Conservation (phyloP, 495 filamentous ascomycete genomes). For the Chlorociboria aeruginascens region DNA sequence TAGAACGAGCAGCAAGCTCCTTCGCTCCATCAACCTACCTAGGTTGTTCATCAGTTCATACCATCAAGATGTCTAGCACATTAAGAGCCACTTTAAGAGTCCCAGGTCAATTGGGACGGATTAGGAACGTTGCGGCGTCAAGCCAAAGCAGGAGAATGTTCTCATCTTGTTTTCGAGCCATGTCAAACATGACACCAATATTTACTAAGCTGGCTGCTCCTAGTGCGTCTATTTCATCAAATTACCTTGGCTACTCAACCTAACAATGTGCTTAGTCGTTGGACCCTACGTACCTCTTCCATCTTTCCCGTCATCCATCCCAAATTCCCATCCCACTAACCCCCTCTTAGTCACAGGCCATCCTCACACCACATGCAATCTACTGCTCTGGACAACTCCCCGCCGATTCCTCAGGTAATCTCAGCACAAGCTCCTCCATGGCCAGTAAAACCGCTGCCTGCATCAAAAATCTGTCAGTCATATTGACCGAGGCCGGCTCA, state of each 20-base stretch:
- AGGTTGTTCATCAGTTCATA: too few species aligned
- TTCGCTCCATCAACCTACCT: not conserved
- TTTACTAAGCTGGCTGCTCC: constrained; percentile 39
- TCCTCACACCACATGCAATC: constrained; percentile 69
- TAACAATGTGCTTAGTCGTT: constrained; percentile 26
- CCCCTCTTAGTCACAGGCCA: constrained; percentile 63
- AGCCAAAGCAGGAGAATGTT: not conserved
- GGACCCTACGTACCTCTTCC: constrained; percentile 38
- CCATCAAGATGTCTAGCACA: too few species aligned
- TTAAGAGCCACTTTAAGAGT: too few species aligned
- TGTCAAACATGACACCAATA: constrained; percentile 34
- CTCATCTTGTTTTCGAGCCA: constrained; percentile 21
- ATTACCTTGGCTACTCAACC: not conserved
- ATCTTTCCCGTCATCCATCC: not conserved
- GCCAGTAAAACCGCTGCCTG: constrained; percentile 62
- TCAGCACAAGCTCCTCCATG: constrained; percentile 59
- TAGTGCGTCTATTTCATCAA: constrained; percentile 26
- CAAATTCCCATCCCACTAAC: not conserved
- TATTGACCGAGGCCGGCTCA: constrained; percentile 68
- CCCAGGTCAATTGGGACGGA: not conserved
- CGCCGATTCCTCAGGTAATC: constrained; percentile 58
- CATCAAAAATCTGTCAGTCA: constrained; percentile 66
- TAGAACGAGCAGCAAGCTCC: not conserved
- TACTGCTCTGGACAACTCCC: constrained; percentile 94
- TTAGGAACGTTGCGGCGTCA: constrained; percentile 4